Percentiles rank a stretch among this genome's conserved stretches.
Conservation (phyloP, 768 basidiomycete species). For the Fomitopsis serialis region DNA sequence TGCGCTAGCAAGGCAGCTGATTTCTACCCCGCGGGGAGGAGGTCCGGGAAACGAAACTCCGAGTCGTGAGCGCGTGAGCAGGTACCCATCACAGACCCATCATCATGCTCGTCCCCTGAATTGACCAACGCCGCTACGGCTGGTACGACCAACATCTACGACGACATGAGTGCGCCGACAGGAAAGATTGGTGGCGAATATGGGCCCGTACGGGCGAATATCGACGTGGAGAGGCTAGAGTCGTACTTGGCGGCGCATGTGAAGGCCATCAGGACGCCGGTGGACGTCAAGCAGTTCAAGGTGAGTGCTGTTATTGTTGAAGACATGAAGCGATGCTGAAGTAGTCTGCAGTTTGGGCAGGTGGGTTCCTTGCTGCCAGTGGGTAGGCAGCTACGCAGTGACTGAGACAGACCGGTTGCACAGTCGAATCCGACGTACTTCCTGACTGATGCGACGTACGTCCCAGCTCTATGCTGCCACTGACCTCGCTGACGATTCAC, state of each 20-base stretch:
- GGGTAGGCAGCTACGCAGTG: slow-evolving; percentile 58
- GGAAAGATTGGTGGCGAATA: slow-evolving; percentile 69
- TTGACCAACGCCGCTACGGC: too few species aligned
- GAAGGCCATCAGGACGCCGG: slow-evolving; percentile 51
- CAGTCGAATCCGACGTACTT: slow-evolving; percentile 98
- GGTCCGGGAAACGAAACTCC: too few species aligned
- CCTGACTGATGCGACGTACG: slow-evolving; percentile 70
- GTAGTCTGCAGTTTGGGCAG: slow-evolving; percentile 69
- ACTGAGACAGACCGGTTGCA: neutral
- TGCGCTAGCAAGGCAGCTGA: too few species aligned
- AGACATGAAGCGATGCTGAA: neutral
- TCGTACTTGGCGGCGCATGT: slow-evolving; percentile 57
- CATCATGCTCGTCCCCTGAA: too few species aligned
- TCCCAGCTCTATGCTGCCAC: neutral
- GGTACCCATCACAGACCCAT: too few species aligned
- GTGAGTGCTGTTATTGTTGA: slow-evolving; percentile 35
- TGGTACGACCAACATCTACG: neutral
- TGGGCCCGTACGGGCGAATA: slow-evolving; percentile 64
- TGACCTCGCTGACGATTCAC: neutral
- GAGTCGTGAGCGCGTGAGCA: too few species aligned
- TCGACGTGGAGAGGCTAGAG: slow-evolving; percentile 62
- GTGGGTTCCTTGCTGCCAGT: too few species aligned
- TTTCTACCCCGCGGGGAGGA: too few species aligned
- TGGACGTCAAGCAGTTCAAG: slow-evolving; percentile 90
- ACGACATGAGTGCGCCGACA: slow-evolving; percentile 1